Base-by-base conservation (phyloP, 768 basidiomycete species). In the Psilocybe sp. region DNA sequence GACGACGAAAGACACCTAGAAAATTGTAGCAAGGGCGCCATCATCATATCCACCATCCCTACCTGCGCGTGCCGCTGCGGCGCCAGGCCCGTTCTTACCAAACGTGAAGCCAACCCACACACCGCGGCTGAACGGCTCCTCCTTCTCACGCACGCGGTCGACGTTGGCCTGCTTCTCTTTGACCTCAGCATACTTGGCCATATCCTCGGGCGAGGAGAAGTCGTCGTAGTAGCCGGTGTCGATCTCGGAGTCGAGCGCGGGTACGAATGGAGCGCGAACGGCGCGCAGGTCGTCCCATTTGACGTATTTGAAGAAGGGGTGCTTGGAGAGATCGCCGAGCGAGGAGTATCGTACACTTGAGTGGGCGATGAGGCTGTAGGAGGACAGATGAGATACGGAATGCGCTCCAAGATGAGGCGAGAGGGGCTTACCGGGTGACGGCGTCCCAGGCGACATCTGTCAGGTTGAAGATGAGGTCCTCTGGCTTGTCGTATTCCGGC, bases 131-230 rank as follows among this genome's bases (percentile, higher is more conserved):
- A 79, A 70, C 3, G 76, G 66, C 51, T 92, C 90, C 3, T 90
- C 92, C 66, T 89, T 89, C 73, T 98, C 96, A 67, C 79, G 84
- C 14, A 98, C 90, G 49, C 80, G 80, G 19, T 96, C 96, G 19
- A 99, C 95, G 64, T 98, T 95, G 61, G 72, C 75, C 70, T 98
- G 94, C 70, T 98, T 99, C 75, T 97, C 97, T 68, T 89, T 83
- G 6, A 99, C 97, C 67, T 99, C 96, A 10, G 95, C 92, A 63
- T 98, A 98, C 72, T 98, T 98, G 44, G 92, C 93, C 95, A 98
- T 98, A 63, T 98, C 96, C 51, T 95, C 91, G 4, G 79, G 72
- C 3, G 81, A 87, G 2, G 86, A 86, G 65, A 94, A 94, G 64
- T 93, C 92, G 59, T 94, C 92, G 69, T 93, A 95, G 69, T 95